These are phyloP conservation scores for Tolypocladium tropicale DNA, from an alignment of 2,329 filamentous ascomycete species.

Conservation along the genomic window DNA sequence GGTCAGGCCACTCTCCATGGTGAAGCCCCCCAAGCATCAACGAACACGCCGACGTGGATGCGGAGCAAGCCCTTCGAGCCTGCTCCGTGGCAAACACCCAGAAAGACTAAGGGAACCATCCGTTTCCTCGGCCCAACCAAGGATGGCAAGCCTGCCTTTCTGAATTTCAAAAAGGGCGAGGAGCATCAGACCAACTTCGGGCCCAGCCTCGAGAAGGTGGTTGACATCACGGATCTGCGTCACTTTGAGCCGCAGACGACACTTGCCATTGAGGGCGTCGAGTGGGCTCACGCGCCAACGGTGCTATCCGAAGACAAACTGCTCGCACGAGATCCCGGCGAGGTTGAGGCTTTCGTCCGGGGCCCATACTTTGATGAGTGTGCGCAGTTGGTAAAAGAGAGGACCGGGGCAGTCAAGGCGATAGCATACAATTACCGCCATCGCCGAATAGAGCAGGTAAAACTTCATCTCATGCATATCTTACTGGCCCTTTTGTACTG, in stretches of 20 bases:
- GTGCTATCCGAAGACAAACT: background rate
- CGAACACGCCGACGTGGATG: background rate
- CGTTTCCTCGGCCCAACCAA: slow-evolving; percentile 1
- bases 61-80: background rate
- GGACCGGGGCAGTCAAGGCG: background rate
- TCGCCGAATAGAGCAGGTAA: background rate
- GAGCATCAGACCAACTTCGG: background rate
- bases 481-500: background rate
- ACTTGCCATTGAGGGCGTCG: background rate
- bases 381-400: slow-evolving; percentile 1
- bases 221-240: background rate
- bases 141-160: background rate
- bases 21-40: background rate
- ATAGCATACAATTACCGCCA: background rate
- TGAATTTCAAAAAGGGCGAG: background rate
- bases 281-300: background rate
- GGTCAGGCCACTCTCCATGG: background rate
- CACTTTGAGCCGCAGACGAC: background rate
- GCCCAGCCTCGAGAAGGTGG: background rate
- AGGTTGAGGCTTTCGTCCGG: background rate
- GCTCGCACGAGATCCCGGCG: background rate
- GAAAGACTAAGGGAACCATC: background rate
- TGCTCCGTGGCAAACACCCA: background rate
- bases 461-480: background rate
- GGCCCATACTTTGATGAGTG: background rate